Base-by-base conservation (phyloP, 352 stramenopile genomes). In the Globisporangium rhizosaccharum region DNA sequence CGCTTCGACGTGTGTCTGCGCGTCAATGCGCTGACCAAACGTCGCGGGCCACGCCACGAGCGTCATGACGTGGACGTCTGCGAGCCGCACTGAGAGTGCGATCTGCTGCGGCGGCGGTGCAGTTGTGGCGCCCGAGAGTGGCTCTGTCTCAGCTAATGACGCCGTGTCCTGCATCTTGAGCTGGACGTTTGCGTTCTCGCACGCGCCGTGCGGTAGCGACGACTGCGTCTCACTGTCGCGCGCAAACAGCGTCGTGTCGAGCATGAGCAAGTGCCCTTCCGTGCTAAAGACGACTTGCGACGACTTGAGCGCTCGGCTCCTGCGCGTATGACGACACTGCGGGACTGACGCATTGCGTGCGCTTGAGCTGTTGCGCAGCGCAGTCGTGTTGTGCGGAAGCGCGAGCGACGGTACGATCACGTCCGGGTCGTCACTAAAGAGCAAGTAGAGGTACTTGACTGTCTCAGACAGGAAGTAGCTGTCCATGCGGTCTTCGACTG, bases 401-500 rank as follows among this genome's bases (percentile, higher is more conserved):
- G 48, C 11, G 25, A 72, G 66, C 5, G 69, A 56, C 57, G 85
- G 82, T 25, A 90, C 79, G 62, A 92, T 85, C 48, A 89, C 71
- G 54, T 87, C 68, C 9, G 76, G 73, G 37, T 91, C 79, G 33
- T 98, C 92, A 53, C 98, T 97, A 75, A 99, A 99, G 26, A 98
- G 91, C 33, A 99, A 66, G 74, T 98, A 99, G 17, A 99, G 65
- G 67, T 99, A 99, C 73, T 99, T 99, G 36, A 97, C 80, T 4
- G 97, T 99, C 79, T 99, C 97, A 2, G 88, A 97, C 2, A 99
- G 76, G 64, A 99, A 99, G 60, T 98, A 99, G 56, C 90, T 98
- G 62, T 98, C 96, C 97, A 99, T 99, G 63, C 97, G 91, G 62
- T 99, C 90, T 33, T 97, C 79, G 10, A 99, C 82, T 2, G 83